Percentiles rank a stretch among this genome's conserved stretches.
Evolutionary conservation across 2,329 filamentous ascomycete genomes (phyloP).

Genomic region (Pseudogymnoascus verrucosus): DNA sequence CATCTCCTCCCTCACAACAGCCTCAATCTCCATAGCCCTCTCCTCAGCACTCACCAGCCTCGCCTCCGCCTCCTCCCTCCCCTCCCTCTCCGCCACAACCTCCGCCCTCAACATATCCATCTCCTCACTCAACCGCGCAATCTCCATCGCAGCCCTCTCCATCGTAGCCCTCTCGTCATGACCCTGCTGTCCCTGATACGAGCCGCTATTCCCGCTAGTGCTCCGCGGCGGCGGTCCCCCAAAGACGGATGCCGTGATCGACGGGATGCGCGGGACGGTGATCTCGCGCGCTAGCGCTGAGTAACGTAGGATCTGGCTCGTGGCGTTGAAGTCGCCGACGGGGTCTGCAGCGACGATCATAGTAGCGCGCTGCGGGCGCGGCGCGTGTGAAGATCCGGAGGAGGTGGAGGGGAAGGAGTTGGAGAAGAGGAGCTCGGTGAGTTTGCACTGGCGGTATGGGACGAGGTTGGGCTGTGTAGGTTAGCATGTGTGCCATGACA

Average conservation of each 20-base stretch:
- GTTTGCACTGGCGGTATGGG: conserved; percentile 75
- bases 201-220: background rate
- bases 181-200: background rate
- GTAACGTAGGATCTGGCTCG: conserved; percentile 90
- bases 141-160: conserved; percentile 73
- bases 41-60: conserved; percentile 63
- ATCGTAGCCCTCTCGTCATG: conserved; percentile 59
- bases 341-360: conserved; percentile 98
- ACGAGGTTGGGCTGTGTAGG: conserved; percentile 58
- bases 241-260: conserved; percentile 65
- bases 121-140: conserved; percentile 69
- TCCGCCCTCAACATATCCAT: conserved; percentile 66
- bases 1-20: conserved; percentile 81
- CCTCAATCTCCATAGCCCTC: conserved; percentile 60
- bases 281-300: conserved; percentile 88
- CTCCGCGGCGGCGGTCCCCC: background rate
- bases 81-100: conserved; percentile 62
- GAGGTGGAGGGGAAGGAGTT: conserved; percentile 59
- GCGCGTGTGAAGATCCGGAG: conserved; percentile 23
- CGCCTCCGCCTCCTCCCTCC: conserved; percentile 63
- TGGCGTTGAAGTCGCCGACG: conserved; percentile 89
- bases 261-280: conserved; percentile 81
- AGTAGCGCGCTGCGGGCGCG: conserved; percentile 73
- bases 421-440: conserved; percentile 79
- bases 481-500: conserved; percentile 11